Percentiles rank a stretch among this genome's conserved stretches.
Evolutionary conservation across 164 flowering plant genomes (phyloP).

Genomic region (Tetracentron sinense): DNA sequence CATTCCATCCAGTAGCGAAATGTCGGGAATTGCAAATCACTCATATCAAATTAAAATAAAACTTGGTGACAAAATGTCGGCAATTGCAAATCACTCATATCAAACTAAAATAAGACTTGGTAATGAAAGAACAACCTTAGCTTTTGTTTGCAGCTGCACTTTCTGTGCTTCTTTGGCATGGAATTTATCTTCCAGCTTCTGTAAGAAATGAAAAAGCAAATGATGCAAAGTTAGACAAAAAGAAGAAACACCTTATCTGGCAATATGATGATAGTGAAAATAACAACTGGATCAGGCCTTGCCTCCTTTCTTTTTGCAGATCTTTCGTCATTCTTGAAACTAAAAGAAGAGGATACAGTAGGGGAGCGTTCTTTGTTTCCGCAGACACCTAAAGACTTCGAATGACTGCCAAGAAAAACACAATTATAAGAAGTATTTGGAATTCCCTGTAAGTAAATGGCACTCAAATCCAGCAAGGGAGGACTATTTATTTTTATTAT

Average conservation of each 20-base stretch:
- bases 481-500: no score
- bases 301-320: slow-evolving; percentile 84
- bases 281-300: slow-evolving; percentile 17
- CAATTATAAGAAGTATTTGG: slow-evolving; percentile 3
- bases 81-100: no score
- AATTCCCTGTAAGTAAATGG: background rate
- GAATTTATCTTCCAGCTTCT: slow-evolving; percentile 58
- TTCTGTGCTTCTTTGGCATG: slow-evolving; percentile 44
- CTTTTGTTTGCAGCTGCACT: slow-evolving; percentile 27
- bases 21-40: background rate
- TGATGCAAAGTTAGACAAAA: background rate
- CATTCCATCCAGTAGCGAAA: background rate
- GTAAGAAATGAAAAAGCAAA: slow-evolving; percentile 36
- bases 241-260: background rate
- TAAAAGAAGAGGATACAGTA: slow-evolving; percentile 48
- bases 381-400: slow-evolving; percentile 29
- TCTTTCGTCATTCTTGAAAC: slow-evolving; percentile 83
- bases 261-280: slow-evolving; percentile 2
- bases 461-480: background rate
- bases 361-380: slow-evolving; percentile 37
- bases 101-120: background rate
- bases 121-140: slow-evolving; percentile 33
- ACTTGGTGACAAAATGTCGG: background rate
- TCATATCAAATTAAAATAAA: background rate
- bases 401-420: slow-evolving; percentile 28